Evolutionary conservation across 73 alveolate genomes (phyloP), one percentile per base, ranked within the genome.

Genomic region (Durusdinium trenchii): DNA sequence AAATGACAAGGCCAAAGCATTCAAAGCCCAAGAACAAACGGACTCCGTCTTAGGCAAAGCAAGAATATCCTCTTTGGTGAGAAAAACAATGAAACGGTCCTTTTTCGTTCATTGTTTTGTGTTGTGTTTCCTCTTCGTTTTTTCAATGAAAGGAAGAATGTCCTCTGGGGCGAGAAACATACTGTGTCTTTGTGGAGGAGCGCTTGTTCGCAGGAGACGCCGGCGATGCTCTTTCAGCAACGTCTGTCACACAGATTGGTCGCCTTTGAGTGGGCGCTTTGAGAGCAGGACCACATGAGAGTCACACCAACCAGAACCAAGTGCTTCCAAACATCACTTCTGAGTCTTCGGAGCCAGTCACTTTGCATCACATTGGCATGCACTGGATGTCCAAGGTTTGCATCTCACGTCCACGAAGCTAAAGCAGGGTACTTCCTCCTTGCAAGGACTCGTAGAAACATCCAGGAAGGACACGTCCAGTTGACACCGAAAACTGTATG

Each of bases 231-330:
- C 98, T 12, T 50, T 91, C 61, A 46, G 90, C 87, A 9, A 71
- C 42, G 78, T 91, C 98, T 45, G 98, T 91, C 48, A 91, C 90
- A 51, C 98, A 91, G 28, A 91, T 50, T 26, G 98, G 98, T 18
- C 82, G 81, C 98, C 98, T 91, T 38, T n/a, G 52, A n/a, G 36
- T 3, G 6, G 69, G 84, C 35, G 38, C 36, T 6, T 20, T 48
- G 52, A 4, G 14, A 38, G 30, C 18, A 10, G 2, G 51, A 1
- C 84, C 9, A 6, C 35, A 36, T n/a, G 9, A 36, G 16, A 75
- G 42, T 38, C 28, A 16, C 14, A 1, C 9, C 52, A 36, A 38
- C 16, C 30, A 0, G 36, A n/a, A n/a, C n/a, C n/a, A n/a, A n/a
- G n/a, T n/a, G n/a, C n/a, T n/a, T n/a, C n/a, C n/a, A n/a, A n/a